These are phyloP conservation scores for Leccinum sublutescens DNA, from an alignment of 768 basidiomycete species.

Conservation along the genomic window DNA sequence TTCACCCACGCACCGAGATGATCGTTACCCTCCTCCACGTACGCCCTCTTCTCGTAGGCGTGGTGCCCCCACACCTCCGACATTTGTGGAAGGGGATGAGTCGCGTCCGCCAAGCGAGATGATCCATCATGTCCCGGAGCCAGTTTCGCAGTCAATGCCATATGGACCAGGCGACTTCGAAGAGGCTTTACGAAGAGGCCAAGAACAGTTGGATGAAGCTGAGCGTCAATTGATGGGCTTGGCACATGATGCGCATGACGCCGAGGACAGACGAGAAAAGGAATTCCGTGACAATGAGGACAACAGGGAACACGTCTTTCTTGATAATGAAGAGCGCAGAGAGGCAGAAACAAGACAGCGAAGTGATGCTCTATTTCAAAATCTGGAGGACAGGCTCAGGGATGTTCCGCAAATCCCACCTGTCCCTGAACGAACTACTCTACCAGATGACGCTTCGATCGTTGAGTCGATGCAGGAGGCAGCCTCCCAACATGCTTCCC, in stretches of 20 bases:
- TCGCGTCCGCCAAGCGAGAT: constrained; percentile 25
- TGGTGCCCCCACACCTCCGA: constrained; percentile 10
- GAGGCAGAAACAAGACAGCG: constrained; percentile 51
- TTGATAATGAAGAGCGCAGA: constrained; percentile 56
- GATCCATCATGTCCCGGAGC: constrained; percentile 27
- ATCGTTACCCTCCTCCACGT: constrained; percentile 12
- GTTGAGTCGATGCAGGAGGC: constrained; percentile 47
- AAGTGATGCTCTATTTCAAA: constrained; percentile 18
- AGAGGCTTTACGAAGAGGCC: constrained; percentile 45
- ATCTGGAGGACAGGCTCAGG: constrained; percentile 31
- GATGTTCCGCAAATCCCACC: constrained; percentile 23
- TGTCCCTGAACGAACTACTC: constrained; percentile 20
- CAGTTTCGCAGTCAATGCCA: constrained; percentile 10
- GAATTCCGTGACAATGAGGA: constrained; percentile 67
- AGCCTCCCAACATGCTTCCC: constrained; percentile 52
- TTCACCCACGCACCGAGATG: constrained; percentile 3
- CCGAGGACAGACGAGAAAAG: constrained; percentile 61
- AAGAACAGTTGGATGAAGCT: constrained; percentile 56
- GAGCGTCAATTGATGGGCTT: constrained; percentile 50
- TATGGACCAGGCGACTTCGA: constrained; percentile 37
- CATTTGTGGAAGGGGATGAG: constrained; percentile 19
- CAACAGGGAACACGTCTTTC: constrained; percentile 58
- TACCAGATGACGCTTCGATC: constrained; percentile 31
- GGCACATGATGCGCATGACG: constrained; percentile 49
- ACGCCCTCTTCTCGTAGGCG: constrained; percentile 19